phyloP scores from a whole-genome alignment of 768 basidiomycete genomes.

The Psilocybe tampanensis region DNA sequence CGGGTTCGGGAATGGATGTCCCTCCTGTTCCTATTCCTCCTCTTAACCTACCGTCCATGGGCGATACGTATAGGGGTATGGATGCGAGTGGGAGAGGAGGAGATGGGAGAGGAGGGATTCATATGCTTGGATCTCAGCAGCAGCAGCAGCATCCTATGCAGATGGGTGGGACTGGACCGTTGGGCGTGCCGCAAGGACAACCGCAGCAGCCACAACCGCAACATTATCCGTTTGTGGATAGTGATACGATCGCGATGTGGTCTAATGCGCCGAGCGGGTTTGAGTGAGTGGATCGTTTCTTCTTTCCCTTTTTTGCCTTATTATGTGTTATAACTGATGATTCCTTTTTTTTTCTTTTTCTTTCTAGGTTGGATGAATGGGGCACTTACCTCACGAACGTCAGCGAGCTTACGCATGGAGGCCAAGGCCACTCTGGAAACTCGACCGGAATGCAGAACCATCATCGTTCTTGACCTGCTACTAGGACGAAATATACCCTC shows the following conservation, averaged over 20 bases:
- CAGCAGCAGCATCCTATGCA: too few species aligned
- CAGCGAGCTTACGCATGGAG: slow-evolving; percentile 34
- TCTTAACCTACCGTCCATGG: too few species aligned
- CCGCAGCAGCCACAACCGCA: slow-evolving; percentile 4
- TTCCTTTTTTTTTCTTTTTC: too few species aligned
- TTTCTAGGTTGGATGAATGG: slow-evolving; percentile 46
- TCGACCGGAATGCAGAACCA: slow-evolving; percentile 4
- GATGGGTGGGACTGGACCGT: not conserved
- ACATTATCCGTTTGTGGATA: slow-evolving; percentile 35
- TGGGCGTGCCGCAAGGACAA: slow-evolving; percentile 5
- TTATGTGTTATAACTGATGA: too few species aligned
- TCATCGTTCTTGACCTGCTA: not conserved
- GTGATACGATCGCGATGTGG: slow-evolving; percentile 68
- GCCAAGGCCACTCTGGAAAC: not conserved
- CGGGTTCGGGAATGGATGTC: not conserved
- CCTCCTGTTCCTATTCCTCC: too few species aligned
- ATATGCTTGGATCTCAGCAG: not conserved
- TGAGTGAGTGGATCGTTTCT: slow-evolving; percentile 46
- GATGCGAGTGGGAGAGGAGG: too few species aligned
- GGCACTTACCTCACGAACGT: slow-evolving; percentile 44
- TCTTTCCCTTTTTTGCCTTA: too few species aligned
- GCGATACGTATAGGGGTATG: slow-evolving; percentile 4
- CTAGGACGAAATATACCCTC: too few species aligned
- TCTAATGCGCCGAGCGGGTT: slow-evolving; percentile 65
- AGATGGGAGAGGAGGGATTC: not conserved